Evolutionary conservation across 768 basidiomycete species (phyloP).

Genomic region (Leccinum longicurvipes): DNA sequence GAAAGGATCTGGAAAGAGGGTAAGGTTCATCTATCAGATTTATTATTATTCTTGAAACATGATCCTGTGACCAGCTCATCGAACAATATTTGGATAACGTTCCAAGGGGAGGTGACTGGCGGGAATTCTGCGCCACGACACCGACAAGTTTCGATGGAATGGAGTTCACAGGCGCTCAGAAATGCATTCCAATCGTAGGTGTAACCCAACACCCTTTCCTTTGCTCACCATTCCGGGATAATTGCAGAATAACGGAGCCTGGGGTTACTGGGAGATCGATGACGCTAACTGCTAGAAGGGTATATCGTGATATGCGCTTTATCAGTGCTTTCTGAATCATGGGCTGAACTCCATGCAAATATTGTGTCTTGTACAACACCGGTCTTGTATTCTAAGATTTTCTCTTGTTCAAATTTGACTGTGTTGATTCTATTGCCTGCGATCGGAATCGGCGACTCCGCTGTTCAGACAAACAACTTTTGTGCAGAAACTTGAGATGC

Average conservation of each 20-base stretch:
- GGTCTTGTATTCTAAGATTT: too few relatives aligned
- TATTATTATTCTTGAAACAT: background rate
- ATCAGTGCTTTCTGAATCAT: too few relatives aligned
- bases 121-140: conserved; percentile 34
- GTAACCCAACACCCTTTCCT: background rate
- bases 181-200: conserved; percentile 14
- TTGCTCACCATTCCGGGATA: too few relatives aligned
- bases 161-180: conserved; percentile 27
- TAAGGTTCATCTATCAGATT: background rate
- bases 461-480: background rate
- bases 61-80: conserved; percentile 24
- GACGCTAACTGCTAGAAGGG: too few relatives aligned
- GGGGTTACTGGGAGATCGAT: too few relatives aligned
- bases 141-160: conserved; percentile 23
- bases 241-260: too few relatives aligned
- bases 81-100: conserved; percentile 30
- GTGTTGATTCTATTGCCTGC: too few relatives aligned
- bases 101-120: conserved; percentile 27
- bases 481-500: background rate
- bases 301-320: too few relatives aligned
- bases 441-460: too few relatives aligned
- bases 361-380: too few relatives aligned
- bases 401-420: too few relatives aligned
- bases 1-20: conserved; percentile 24
- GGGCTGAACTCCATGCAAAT: too few relatives aligned